Conservation (phyloP, 768 basidiomycete genomes). For the Collybia mongolica region DNA sequence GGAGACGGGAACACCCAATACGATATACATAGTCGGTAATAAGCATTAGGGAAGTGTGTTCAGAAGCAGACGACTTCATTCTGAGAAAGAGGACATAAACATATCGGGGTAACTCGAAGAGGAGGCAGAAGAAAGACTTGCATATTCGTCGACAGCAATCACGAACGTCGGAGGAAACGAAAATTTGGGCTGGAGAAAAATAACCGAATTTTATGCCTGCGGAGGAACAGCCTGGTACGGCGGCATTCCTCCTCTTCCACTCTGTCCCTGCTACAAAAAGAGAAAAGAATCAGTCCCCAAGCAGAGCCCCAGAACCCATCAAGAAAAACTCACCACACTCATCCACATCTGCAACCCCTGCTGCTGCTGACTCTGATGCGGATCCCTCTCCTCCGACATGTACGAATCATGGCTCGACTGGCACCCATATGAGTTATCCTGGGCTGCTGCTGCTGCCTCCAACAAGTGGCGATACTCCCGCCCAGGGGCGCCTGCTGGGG, state of each 20-base stretch:
- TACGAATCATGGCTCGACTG: constrained; percentile 61
- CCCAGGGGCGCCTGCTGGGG: background rate
- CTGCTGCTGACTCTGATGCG: constrained; percentile 22
- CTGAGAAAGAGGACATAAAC: background rate
- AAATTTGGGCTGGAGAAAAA: background rate
- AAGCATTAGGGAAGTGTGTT: background rate
- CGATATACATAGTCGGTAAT: background rate
- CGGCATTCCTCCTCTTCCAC: constrained; percentile 11
- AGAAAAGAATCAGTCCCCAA: background rate
- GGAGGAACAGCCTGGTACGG: constrained; percentile 11
- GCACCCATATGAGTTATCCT: constrained; percentile 52
- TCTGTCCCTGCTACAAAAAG: constrained; percentile 8
- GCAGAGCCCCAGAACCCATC: background rate
- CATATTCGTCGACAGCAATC: background rate
- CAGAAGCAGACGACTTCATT: background rate
- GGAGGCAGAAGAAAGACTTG: background rate
- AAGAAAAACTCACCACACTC: constrained; percentile 36
- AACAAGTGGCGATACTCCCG: constrained; percentile 55
- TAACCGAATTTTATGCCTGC: constrained; percentile 5
- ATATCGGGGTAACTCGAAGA: background rate
- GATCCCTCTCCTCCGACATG: constrained; percentile 67
- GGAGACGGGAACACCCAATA: background rate
- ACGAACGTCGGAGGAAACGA: too few species aligned
- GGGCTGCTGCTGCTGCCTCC: constrained; percentile 57
- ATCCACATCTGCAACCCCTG: constrained; percentile 34